These are phyloP conservation scores for Leishmania mexicana DNA, from an alignment of 208 protist genomes.

Conservation along the genomic window DNA sequence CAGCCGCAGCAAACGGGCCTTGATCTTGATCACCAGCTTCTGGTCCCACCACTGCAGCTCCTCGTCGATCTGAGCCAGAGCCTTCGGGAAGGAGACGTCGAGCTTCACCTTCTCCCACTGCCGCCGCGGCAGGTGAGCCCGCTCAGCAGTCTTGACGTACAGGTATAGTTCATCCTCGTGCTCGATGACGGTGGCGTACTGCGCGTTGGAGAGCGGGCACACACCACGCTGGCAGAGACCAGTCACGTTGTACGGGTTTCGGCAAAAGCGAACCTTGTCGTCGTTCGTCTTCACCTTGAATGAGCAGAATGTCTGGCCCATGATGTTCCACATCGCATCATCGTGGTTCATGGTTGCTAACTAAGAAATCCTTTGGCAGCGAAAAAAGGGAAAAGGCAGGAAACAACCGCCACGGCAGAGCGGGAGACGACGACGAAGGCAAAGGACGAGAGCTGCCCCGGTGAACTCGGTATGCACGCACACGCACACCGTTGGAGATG, in stretches of 20 bases:
- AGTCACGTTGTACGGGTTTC: constrained; percentile 98
- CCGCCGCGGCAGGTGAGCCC: constrained; percentile 97
- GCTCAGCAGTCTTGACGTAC: constrained; percentile 99
- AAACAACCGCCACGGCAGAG: neutral
- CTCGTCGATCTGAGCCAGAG: constrained; percentile 96
- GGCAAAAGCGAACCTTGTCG: constrained; percentile 97
- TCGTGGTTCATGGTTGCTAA: constrained; percentile 88
- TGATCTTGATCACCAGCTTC: constrained; percentile 96
- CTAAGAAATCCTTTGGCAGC: neutral
- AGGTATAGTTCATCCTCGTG: constrained; percentile 97
- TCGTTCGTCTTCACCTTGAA: constrained; percentile 93
- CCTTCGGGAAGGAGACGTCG: constrained; percentile 95
- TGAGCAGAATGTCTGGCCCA: constrained; percentile 93
- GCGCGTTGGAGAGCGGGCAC: constrained; percentile 98
- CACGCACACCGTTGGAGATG: neutral
- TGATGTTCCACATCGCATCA: constrained; percentile 94
- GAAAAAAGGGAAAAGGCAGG: neutral
- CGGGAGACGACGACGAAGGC: neutral
- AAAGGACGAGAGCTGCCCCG: neutral
- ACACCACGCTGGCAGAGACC: constrained; percentile 97
- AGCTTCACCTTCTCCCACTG: constrained; percentile 99
- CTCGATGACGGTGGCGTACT: constrained; percentile 98
- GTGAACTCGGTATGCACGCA: neutral
- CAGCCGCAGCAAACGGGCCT: constrained; percentile 98
- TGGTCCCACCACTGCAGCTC: constrained; percentile 97